These are phyloP conservation scores for Lepidium campestre DNA, from an alignment of 441 rosid genomes.

Conservation along the genomic window DNA sequence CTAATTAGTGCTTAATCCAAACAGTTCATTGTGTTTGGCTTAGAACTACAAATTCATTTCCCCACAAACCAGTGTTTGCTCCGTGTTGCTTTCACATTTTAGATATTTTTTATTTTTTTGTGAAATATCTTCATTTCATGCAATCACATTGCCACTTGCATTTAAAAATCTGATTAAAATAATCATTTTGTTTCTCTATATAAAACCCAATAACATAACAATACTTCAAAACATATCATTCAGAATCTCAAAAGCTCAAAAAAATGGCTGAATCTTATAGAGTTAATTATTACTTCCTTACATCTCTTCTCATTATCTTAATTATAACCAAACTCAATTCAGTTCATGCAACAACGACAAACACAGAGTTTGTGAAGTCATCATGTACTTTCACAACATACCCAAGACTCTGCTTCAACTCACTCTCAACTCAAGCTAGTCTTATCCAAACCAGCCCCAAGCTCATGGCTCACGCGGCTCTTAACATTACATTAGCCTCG, in stretches of 20 bases:
- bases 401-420: slow-evolving; percentile 54
- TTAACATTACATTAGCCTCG: slow-evolving; percentile 49
- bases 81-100: slow-evolving; percentile 13
- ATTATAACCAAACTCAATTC: slow-evolving; percentile 8
- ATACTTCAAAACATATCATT: slow-evolving; percentile 7
- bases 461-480: slow-evolving; percentile 60
- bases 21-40: slow-evolving; percentile 13
- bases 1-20: slow-evolving; percentile 5
- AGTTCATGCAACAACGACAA: slow-evolving; percentile 17
- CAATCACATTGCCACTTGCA: slow-evolving; percentile 11
- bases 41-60: not conserved
- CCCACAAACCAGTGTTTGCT: slow-evolving; percentile 9
- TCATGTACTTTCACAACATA: slow-evolving; percentile 60
- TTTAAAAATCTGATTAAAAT: not conserved
- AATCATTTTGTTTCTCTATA: not conserved
- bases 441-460: slow-evolving; percentile 61
- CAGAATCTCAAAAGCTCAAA: slow-evolving; percentile 3
- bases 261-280: slow-evolving; percentile 9
- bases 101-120: not conserved
- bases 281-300: slow-evolving; percentile 4
- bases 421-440: slow-evolving; percentile 52
- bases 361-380: slow-evolving; percentile 54
- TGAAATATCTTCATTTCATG: slow-evolving; percentile 15
- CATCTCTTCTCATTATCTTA: slow-evolving; percentile 3
- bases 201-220: not conserved